Conservation (phyloP, 176 grass and related monocot species). For the Tillandsia leiboldiana region DNA sequence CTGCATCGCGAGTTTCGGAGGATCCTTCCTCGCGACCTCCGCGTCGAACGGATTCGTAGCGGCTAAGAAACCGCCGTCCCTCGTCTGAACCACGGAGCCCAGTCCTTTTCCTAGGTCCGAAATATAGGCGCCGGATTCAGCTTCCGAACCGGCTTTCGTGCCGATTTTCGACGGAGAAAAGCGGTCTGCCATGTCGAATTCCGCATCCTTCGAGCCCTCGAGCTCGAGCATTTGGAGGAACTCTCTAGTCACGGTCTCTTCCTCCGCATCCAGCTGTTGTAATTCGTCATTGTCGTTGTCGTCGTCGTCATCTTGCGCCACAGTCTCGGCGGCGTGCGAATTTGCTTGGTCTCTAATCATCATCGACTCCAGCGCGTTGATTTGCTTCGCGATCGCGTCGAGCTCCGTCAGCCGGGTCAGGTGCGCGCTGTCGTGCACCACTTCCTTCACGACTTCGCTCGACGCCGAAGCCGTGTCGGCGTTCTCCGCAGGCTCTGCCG, state of each 20-base stretch:
- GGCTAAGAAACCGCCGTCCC: constrained; percentile 72
- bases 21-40: constrained; percentile 42
- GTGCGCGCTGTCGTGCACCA: constrained; percentile 60
- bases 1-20: constrained; percentile 85
- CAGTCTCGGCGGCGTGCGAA: constrained; percentile 7
- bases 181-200: constrained; percentile 10
- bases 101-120: constrained; percentile 82
- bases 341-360: constrained; percentile 37
- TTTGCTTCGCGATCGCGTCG: constrained; percentile 84
- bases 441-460: constrained; percentile 87
- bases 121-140: constrained; percentile 33
- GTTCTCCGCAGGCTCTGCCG: constrained; percentile 11
- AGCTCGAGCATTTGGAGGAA: constrained; percentile 63
- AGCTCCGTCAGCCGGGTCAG: constrained; percentile 62
- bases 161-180: constrained; percentile 28
- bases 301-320: constrained; percentile 28
- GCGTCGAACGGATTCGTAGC: constrained; percentile 77
- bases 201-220: constrained; percentile 12
- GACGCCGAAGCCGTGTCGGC: not conserved
- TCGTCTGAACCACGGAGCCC: constrained; percentile 62
- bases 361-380: constrained; percentile 74
- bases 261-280: constrained; percentile 45
- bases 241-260: constrained; percentile 73
- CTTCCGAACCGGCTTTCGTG: not conserved
- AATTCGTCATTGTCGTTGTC: constrained; percentile 13